A percentile compares a stretch with the other conserved stretches of the same genome.
These are phyloP conservation scores for Lachnellula willkommii DNA, from an alignment of 2,329 filamentous ascomycete species.

Conservation along the genomic window DNA sequence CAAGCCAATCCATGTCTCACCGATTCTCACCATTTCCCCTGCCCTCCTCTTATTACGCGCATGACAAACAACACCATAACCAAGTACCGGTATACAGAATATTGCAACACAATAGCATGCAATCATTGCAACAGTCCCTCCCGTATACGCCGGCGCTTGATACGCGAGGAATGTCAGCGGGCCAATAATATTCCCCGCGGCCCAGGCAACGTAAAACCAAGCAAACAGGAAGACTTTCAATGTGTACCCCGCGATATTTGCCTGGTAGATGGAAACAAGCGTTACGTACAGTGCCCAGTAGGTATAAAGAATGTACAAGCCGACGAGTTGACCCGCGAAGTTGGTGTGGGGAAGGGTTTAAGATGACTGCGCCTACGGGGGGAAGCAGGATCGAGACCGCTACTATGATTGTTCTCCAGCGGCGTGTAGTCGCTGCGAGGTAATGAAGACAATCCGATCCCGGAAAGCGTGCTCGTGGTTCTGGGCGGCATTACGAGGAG, in stretches of 20 bases:
- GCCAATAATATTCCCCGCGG: conserved; percentile 5
- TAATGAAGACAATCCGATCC: conserved; percentile 2
- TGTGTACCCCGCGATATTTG: conserved; percentile 38
- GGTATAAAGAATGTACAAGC: conserved; percentile 33
- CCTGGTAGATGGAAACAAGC: conserved; percentile 17
- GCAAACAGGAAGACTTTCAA: conserved; percentile 43
- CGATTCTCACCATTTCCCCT: conserved; percentile 1
- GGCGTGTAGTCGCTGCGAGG: conserved; percentile 1
- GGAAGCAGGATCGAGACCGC: conserved; percentile 29
- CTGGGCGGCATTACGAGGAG: conserved; percentile 41
- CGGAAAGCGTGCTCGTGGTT: conserved; percentile 34
- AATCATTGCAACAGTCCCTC: conserved; percentile 34
- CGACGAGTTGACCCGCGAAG: conserved; percentile 28
- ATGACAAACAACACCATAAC: conserved; percentile 29
- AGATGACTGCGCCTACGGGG: conserved; percentile 31
- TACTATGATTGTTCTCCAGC: conserved; percentile 25
- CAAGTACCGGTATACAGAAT: conserved; percentile 21
- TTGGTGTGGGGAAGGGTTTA: conserved; percentile 29
- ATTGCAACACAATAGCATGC: conserved; percentile 33
- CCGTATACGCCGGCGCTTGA: conserved; percentile 31
- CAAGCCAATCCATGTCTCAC: conserved; percentile 10
- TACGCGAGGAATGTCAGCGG: conserved; percentile 1
- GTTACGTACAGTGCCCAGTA: conserved; percentile 31
- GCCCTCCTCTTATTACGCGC: conserved; percentile 32
- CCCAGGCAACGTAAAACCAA: conserved; percentile 29